These are phyloP conservation scores for Tulasnella calospora DNA, from an alignment of 768 basidiomycete genomes.

Conservation along the genomic window DNA sequence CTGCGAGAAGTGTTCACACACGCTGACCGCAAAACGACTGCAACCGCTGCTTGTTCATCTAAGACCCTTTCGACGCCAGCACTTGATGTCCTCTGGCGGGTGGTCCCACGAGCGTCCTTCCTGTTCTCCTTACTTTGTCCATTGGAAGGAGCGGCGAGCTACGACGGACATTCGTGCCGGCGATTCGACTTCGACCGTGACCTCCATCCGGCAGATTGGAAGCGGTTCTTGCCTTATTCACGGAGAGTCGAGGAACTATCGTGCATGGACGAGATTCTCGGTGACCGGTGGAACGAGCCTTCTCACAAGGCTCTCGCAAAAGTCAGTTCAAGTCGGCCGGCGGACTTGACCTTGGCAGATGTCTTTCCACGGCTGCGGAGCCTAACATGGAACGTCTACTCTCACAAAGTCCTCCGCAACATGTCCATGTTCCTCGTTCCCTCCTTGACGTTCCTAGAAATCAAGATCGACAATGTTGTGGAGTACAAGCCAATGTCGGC, in stretches of 20 bases:
- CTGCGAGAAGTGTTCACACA: conserved; percentile 3
- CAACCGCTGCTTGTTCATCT: conserved; percentile 14
- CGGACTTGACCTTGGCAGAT: conserved; percentile 1
- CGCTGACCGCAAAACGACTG: conserved; percentile 1
- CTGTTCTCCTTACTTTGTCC: conserved; percentile 16
- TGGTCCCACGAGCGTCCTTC: conserved; percentile 15
- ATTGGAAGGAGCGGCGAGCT: conserved; percentile 17
- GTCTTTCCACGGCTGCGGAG: conserved; percentile 17
- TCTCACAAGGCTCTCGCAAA: conserved; percentile 22
- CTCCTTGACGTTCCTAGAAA: conserved; percentile 16
- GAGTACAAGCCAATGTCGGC: conserved; percentile 18
- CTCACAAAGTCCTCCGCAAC: conserved; percentile 22
- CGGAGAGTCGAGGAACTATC: conserved; percentile 15
- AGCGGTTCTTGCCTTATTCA: conserved; percentile 21
- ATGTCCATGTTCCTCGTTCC: conserved; percentile 19
- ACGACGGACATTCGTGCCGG: conserved; percentile 15
- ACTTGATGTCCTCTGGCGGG: conserved; percentile 21
- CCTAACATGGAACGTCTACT: conserved; percentile 21
- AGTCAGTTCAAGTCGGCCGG: conserved; percentile 10
- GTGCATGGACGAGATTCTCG: background rate
- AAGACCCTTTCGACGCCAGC: conserved; percentile 10
- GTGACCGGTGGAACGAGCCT: conserved; percentile 13
- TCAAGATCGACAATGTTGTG: conserved; percentile 24
- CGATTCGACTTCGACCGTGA: conserved; percentile 22
- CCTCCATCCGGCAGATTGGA: conserved; percentile 19